Conservation (phyloP, 805 yeast species). For the Schwanniomyces yamadae region DNA sequence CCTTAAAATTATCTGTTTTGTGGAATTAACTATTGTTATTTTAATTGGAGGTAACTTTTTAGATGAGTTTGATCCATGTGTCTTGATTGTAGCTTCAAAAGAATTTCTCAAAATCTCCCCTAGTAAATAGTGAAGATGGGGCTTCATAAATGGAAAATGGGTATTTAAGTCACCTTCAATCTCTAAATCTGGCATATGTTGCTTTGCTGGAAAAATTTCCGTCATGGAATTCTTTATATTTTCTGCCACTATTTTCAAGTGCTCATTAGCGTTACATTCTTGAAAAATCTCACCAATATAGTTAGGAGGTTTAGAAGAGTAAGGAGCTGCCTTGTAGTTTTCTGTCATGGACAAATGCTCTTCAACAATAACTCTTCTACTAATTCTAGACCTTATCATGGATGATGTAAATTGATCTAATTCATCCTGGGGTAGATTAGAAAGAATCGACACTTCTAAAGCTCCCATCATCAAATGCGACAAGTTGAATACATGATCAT, state of each 20-base stretch:
- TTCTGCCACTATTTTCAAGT: slow-evolving; percentile 54
- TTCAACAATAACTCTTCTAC: slow-evolving; percentile 86
- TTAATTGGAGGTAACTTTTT: slow-evolving; percentile 65
- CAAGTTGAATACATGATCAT: slow-evolving; percentile 75
- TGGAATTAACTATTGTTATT: slow-evolving; percentile 69
- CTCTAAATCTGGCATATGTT: slow-evolving; percentile 67
- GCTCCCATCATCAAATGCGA: slow-evolving; percentile 95
- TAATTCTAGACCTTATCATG: slow-evolving; percentile 79
- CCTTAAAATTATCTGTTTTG: slow-evolving; percentile 68
- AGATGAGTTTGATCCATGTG: slow-evolving; percentile 26
- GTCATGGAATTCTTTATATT: slow-evolving; percentile 52
- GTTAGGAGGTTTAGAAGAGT: slow-evolving; percentile 50
- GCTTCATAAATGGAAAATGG: slow-evolving; percentile 77
- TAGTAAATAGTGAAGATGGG: slow-evolving; percentile 81
- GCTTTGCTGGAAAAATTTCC: slow-evolving; percentile 49
- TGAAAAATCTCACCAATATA: slow-evolving; percentile 79
- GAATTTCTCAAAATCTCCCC: slow-evolving; percentile 89
- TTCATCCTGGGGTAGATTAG: slow-evolving; percentile 55
- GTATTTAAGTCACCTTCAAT: slow-evolving; percentile 72
- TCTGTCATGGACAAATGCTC: slow-evolving; percentile 82
- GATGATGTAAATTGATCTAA: slow-evolving; percentile 75
- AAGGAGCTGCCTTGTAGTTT: slow-evolving; percentile 51
- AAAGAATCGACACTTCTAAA: slow-evolving; percentile 67
- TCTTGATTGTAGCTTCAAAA: slow-evolving; percentile 69
- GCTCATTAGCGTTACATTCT: slow-evolving; percentile 70